Percentiles rank a stretch among this genome's conserved stretches.
Evolutionary conservation across 2,329 filamentous ascomycete species (phyloP).

Genomic region (Paecilomyces sp.): DNA sequence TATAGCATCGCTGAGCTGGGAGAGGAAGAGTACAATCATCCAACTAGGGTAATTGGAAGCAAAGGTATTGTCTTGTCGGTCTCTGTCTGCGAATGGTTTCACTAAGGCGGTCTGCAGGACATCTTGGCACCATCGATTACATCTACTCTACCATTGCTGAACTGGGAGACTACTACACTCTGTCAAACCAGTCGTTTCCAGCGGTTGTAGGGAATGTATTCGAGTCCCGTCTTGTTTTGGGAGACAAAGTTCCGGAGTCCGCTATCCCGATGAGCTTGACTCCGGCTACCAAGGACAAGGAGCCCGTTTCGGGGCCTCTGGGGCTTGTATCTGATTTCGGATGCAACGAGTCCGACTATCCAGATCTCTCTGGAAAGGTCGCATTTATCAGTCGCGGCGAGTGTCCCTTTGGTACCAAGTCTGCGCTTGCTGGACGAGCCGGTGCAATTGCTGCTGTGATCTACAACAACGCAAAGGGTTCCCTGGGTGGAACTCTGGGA

Average conservation of each 20-base stretch:
- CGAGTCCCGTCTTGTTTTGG: constrained; percentile 53
- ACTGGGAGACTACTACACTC: constrained; percentile 27
- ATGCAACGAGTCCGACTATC: constrained; percentile 59
- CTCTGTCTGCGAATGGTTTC: constrained; percentile 17
- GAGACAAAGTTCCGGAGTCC: constrained; percentile 42
- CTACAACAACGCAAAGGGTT: constrained; percentile 63
- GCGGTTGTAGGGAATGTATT: constrained; percentile 54
- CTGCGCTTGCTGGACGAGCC: constrained; percentile 58
- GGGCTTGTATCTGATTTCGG: constrained; percentile 57
- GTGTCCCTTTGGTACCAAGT: constrained; percentile 68
- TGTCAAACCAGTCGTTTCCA: constrained; percentile 52
- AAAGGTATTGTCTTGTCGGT: constrained; percentile 37
- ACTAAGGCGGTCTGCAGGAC: constrained; percentile 40
- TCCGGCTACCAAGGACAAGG: constrained; percentile 35
- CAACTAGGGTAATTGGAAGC: constrained; percentile 65
- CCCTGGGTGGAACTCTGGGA: constrained; percentile 62
- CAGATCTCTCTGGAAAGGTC: constrained; percentile 55
- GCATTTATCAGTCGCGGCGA: constrained; percentile 63
- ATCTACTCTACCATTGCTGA: constrained; percentile 48
- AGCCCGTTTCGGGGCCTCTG: constrained; percentile 48
- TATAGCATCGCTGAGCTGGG: constrained; percentile 56
- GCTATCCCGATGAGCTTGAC: constrained; percentile 58
- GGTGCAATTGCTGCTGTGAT: constrained; percentile 66
- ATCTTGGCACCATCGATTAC: constrained; percentile 58
- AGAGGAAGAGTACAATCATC: constrained; percentile 57